phyloP scores from a whole-genome alignment of 805 yeast genomes.

The Diddensiella caesifluorescens region DNA sequence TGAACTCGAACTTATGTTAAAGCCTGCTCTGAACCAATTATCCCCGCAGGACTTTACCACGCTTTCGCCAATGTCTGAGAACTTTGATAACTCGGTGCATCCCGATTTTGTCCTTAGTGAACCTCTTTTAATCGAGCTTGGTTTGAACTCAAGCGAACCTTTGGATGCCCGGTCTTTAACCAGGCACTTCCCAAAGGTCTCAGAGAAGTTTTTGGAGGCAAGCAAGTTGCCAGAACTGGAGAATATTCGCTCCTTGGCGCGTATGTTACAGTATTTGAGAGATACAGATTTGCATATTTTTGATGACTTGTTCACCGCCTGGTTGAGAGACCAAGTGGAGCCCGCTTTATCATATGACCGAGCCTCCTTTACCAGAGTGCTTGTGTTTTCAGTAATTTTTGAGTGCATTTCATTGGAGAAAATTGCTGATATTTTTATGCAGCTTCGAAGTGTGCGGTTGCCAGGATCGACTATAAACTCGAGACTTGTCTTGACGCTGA shows the following conservation, averaged over 20 bases:
- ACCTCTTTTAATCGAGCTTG: slow-evolving; percentile 5
- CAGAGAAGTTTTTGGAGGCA: slow-evolving; percentile 15
- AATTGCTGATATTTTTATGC: slow-evolving; percentile 32
- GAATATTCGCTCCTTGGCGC: slow-evolving; percentile 14
- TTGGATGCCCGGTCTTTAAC: slow-evolving; percentile 11
- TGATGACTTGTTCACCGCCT: slow-evolving; percentile 21
- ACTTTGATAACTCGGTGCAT: background rate
- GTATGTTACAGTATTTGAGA: slow-evolving; percentile 20
- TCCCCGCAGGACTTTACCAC: slow-evolving; percentile 19
- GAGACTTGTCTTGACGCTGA: slow-evolving; percentile 20
- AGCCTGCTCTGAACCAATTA: slow-evolving; percentile 15
- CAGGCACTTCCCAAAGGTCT: slow-evolving; percentile 10
- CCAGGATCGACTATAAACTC: slow-evolving; percentile 23
- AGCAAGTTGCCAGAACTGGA: slow-evolving; percentile 15
- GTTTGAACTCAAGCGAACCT: slow-evolving; percentile 7
- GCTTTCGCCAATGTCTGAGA: slow-evolving; percentile 27
- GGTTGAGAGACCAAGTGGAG: slow-evolving; percentile 31
- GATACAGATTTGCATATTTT: slow-evolving; percentile 19
- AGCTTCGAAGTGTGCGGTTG: slow-evolving; percentile 23
- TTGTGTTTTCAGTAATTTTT: slow-evolving; percentile 36
- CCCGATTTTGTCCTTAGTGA: background rate
- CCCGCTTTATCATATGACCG: slow-evolving; percentile 29
- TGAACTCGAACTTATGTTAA: slow-evolving; percentile 22
- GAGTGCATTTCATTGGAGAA: slow-evolving; percentile 35
- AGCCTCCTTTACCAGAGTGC: slow-evolving; percentile 34